Evolutionary conservation across 345 rosid species (phyloP), one percentile per base, ranked within the genome.

Genomic region (Diplotaxis tenuifolia): DNA sequence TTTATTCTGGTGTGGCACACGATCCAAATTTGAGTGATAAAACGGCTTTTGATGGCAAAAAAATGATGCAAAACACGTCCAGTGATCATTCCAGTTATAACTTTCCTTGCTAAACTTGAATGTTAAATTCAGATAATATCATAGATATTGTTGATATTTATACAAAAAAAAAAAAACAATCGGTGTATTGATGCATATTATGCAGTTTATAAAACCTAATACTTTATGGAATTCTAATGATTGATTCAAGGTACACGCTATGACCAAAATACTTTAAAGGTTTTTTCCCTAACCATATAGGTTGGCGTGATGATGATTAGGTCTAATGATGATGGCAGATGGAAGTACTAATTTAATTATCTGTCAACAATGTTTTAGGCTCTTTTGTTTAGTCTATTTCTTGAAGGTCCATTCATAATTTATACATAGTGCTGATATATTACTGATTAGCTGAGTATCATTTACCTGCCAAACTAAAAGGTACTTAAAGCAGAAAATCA

Each of bases 291-390:
- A 61, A 27, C 25, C 56, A 53, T 16, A 69, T 70, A 34, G 65
- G 70, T 75, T 75, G 65, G 79, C 73, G 64, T 67, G 74, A 54
- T 75, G 68, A 38, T 74, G 68, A 75, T 75, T 60, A 68, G 52
- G 72, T 53, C 61, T 38, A 53, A 66, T 74, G 52, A 62, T 75
- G 74, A 75, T 75, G 70, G 70, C 69, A 68, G 49, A 68, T 34
- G 57, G 49, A 61, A 75, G 50, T 68, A 61, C 63, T 59, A 23
- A 67, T 40, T 62, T 19, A 53, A 20, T 40, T 68, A 75, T 28
- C 9, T 28, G 58, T 62, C 55, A 68, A 61, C 65, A 68, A n/a
- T n/a, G 18, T 21, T 61, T 69, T 38, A 62, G 79, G 64, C 58
- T 28, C n/a, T 58, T 38, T 8, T 15, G 54, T 47, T 47, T 47